Evolutionary conservation across 495 filamentous ascomycete genomes (phyloP), one percentile per base, ranked within the genome.

Genomic region (Penicillium canariense): DNA sequence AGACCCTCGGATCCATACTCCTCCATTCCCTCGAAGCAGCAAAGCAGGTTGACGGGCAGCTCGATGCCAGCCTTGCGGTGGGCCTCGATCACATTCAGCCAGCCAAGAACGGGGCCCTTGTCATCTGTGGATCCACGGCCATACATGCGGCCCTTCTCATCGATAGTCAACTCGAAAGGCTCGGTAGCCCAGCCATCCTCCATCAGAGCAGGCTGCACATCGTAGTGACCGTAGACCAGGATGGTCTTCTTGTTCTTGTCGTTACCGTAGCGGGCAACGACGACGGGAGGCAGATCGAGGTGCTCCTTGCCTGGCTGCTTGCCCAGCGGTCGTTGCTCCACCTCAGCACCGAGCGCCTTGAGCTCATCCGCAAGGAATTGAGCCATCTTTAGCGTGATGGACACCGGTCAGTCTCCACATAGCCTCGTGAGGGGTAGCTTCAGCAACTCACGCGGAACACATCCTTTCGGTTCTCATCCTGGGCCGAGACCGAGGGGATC

Each of bases 11-110:
- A 96, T 35, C 95, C 95, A 69, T 96, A 96, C 75, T 99, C 95
- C 75, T 99, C 94, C 95, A 99, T 99, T 36, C 95, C 95, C 75
- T 99, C 95, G 65, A 99, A 99, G 79, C 95, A 99, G 91, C 96
- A 97, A 27, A 99, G 83, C 52, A 99, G 81, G 78, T 99, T 99
- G 60, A 99, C 93, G 5, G 95, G 95, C 66, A 97, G 85, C 43
- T 96, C 93, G 43, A 97, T 78, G 35, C 92, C 90, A 46, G 95
- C 92, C 71, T 89, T 91, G 71, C 92, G 84, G 80, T 99, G 94
- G 10, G 95, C 92, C 70, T 99, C 91, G 50, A 99, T 97, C 44
- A 91, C 91, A 61, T 97, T 97, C 46, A 99, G 72, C 95, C 95
- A 99, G 46, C 95, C 95, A 22, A 99, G 77, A 8, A 99, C 95